Evolutionary conservation across 371 early-diverging fungal genomes (phyloP), one percentile per base, ranked within the genome.

Genomic region (Fennellomyces sp.): DNA sequence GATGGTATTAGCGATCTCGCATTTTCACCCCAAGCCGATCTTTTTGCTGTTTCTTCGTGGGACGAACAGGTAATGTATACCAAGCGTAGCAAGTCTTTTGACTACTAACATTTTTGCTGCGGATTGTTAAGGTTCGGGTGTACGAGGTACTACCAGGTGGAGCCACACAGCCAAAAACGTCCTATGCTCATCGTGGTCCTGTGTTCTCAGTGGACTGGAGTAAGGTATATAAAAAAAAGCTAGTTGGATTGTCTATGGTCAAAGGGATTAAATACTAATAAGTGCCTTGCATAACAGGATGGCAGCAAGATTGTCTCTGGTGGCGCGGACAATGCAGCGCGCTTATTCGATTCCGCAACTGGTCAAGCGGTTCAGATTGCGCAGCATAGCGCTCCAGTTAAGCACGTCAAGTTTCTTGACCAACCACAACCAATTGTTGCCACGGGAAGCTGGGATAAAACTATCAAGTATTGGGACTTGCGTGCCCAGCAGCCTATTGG

Each of bases 391-490:
- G 92, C 78, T 5, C 82, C 94, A 28, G 91, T 96, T 64, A 88
- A 88, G 65, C 82, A 86, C 61, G 75, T 86, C 42, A 77, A 83
- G 54, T 94, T 85, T 65, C 79, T 93, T 11, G 92, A 95, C 58
- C 88, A 84, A 55, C 74, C 73, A 21, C 71, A 81, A 36, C 78
- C 81, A 28, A 82, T 91, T 45, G 61, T 94, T 6, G 92, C 92
- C 5, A 96, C 96, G 1, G 97, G 93, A 17, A 84, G 91, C 42
- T 98, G 97, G 96, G 99, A 98, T 74, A 95, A 95, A 70, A 93
- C 89, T 21, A 57, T 93, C 54, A 89, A 85, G 86, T 93, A 93
- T 69, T 96, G 94, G 94, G 94, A 96, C 76, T 61, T 91, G 58
- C 81, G 93, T 45, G 70, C 81, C 25, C 89, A 83, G 27, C 75